Evolutionary conservation across 805 yeast genomes (phyloP).

Genomic region (Osmozyma mogii): DNA sequence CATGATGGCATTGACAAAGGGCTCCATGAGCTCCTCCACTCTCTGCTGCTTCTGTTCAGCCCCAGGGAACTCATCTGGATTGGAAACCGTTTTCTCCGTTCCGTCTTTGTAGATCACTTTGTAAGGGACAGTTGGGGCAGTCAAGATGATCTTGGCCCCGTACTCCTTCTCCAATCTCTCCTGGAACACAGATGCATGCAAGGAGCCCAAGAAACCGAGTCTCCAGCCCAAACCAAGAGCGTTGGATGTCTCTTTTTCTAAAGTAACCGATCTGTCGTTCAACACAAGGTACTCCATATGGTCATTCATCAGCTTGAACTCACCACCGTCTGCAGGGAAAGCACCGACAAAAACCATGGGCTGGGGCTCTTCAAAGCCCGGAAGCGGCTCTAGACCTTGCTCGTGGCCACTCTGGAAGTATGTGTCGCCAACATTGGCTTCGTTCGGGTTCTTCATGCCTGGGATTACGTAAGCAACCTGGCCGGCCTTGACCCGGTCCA

Average conservation of each 20-base stretch:
- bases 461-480: constrained; percentile 95
- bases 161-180: constrained; percentile 90
- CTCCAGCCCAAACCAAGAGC: constrained; percentile 99
- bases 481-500: constrained; percentile 66
- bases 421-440: constrained; percentile 90
- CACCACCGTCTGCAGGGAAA: constrained; percentile 91
- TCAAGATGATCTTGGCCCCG: constrained; percentile 84
- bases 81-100: constrained; percentile 57
- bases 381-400: constrained; percentile 61
- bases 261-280: constrained; percentile 85
- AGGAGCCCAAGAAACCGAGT: constrained; percentile 85
- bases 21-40: constrained; percentile 60
- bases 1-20: constrained; percentile 84
- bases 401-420: constrained; percentile 54
- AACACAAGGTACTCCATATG: constrained; percentile 80
- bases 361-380: constrained; percentile 94
- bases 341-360: constrained; percentile 99
- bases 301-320: constrained; percentile 83
- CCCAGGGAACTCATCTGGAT: constrained; percentile 91
- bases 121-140: constrained; percentile 96
- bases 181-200: constrained; percentile 91
- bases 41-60: constrained; percentile 35
- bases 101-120: constrained; percentile 65
- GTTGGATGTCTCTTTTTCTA: constrained; percentile 84
- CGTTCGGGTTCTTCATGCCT: constrained; percentile 82